Percentiles rank a stretch among this genome's conserved stretches.
phyloP scores from a whole-genome alignment of 306 rosid species.

The Cercis canadensis region DNA sequence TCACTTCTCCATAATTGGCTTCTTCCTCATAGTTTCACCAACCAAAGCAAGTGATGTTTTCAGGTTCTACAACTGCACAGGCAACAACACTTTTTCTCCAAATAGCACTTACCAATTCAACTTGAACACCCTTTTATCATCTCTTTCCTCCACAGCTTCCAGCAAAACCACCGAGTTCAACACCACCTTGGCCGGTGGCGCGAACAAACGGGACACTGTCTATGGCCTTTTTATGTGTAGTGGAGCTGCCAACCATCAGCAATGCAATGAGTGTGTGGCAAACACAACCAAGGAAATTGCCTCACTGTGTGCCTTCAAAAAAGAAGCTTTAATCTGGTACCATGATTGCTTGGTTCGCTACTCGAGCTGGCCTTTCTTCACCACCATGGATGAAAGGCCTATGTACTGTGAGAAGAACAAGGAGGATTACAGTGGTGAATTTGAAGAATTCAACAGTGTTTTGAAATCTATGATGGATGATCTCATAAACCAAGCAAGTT shows the following conservation, averaged over 20 bases:
- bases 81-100: neutral
- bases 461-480: neutral
- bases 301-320: conserved; percentile 23
- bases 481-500: neutral
- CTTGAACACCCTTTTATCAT: conserved; percentile 16
- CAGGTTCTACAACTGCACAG: conserved; percentile 26
- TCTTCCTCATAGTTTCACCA: conserved; percentile 25
- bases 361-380: conserved; percentile 19
- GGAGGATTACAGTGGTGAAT: conserved; percentile 22
- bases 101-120: conserved; percentile 34
- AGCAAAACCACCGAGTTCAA: conserved; percentile 13
- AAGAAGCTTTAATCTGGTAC: conserved; percentile 41
- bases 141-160: conserved; percentile 27
- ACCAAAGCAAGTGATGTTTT: neutral
- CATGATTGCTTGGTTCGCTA: neutral
- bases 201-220: neutral
- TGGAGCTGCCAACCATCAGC: neutral
- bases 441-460: neutral
- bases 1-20: conserved; percentile 9
- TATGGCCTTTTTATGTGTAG: neutral
- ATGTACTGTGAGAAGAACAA: conserved; percentile 4
- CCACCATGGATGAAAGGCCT: conserved; percentile 23
- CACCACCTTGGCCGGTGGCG: neutral
- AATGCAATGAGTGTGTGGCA: conserved; percentile 34
- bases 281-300: conserved; percentile 10